phyloP scores from a whole-genome alignment of 352 stramenopile genomes.

The Phytopythium cucurbitacearum region DNA sequence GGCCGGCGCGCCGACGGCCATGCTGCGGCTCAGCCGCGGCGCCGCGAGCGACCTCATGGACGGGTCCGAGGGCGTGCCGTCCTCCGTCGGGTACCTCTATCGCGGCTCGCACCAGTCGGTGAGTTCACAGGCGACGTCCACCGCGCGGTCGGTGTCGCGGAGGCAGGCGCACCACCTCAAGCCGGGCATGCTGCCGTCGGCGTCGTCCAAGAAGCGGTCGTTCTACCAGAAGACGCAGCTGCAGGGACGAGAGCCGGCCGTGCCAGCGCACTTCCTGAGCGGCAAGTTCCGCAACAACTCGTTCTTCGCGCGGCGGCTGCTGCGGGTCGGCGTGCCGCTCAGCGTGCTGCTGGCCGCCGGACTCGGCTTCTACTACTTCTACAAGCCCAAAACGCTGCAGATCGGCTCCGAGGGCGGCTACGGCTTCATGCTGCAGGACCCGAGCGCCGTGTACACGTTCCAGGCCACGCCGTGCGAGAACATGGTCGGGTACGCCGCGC shows the following conservation, averaged over 20 bases:
- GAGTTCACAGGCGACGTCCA: constrained; percentile 11
- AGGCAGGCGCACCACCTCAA: not conserved
- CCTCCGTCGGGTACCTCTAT: too few relatives aligned
- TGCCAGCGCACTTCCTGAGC: constrained; percentile 54
- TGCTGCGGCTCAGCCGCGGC: constrained; percentile 8
- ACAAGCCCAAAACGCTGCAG: constrained; percentile 40
- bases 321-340: constrained; percentile 40
- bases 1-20: constrained; percentile 15
- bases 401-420: constrained; percentile 28
- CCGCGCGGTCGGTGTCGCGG: not conserved
- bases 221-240: constrained; percentile 42
- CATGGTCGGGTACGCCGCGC: constrained; percentile 68
- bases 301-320: constrained; percentile 67
- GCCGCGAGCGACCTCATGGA: constrained; percentile 16
- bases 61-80: not conserved
- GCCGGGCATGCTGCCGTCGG: not conserved
- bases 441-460: constrained; percentile 57
- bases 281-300: constrained; percentile 66
- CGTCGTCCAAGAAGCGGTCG: constrained; percentile 47
- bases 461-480: constrained; percentile 68
- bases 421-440: constrained; percentile 49
- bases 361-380: constrained; percentile 70
- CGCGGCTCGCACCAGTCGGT: constrained; percentile 20
- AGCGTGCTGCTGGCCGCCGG: constrained; percentile 34
- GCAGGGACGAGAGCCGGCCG: constrained; percentile 38